phyloP scores from a whole-genome alignment of 805 yeast species.

The Geotrichum ghanense region DNA sequence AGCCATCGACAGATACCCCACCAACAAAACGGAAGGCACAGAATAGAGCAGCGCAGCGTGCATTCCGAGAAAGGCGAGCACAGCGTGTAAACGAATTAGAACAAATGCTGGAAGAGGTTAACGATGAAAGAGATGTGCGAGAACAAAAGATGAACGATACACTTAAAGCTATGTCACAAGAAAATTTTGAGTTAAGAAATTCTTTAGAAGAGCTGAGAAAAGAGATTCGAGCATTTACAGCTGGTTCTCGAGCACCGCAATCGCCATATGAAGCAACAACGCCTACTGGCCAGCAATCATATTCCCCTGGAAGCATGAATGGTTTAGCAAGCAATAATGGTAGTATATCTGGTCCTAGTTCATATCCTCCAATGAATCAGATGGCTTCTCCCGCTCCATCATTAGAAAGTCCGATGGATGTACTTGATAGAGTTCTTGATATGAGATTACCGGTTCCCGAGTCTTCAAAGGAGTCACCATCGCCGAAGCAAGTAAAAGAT shows the following conservation, averaged over 20 bases:
- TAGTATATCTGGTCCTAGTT: background rate
- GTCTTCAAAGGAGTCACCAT: background rate
- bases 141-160: slow-evolving; percentile 13
- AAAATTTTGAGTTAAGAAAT: slow-evolving; percentile 26
- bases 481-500: slow-evolving; percentile 3
- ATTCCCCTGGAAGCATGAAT: slow-evolving; percentile 15
- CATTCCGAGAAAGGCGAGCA: slow-evolving; percentile 80
- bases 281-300: slow-evolving; percentile 10
- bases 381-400: slow-evolving; percentile 46
- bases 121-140: slow-evolving; percentile 54
- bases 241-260: slow-evolving; percentile 1
- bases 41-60: slow-evolving; percentile 88
- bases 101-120: slow-evolving; percentile 51
- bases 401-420: slow-evolving; percentile 17
- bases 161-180: slow-evolving; percentile 20
- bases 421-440: slow-evolving; percentile 27
- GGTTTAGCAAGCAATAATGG: background rate
- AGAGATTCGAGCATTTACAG: slow-evolving; percentile 4
- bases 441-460: slow-evolving; percentile 23
- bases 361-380: slow-evolving; percentile 20
- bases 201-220: slow-evolving; percentile 22
- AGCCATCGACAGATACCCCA: slow-evolving; percentile 65
- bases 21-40: slow-evolving; percentile 82
- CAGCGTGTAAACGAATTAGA: slow-evolving; percentile 72
- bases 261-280: slow-evolving; percentile 2